A percentile compares a stretch with the other conserved stretches of the same genome.
Conservation (phyloP, 2,329 filamentous ascomycete genomes). For the Verticillium dahliae region DNA sequence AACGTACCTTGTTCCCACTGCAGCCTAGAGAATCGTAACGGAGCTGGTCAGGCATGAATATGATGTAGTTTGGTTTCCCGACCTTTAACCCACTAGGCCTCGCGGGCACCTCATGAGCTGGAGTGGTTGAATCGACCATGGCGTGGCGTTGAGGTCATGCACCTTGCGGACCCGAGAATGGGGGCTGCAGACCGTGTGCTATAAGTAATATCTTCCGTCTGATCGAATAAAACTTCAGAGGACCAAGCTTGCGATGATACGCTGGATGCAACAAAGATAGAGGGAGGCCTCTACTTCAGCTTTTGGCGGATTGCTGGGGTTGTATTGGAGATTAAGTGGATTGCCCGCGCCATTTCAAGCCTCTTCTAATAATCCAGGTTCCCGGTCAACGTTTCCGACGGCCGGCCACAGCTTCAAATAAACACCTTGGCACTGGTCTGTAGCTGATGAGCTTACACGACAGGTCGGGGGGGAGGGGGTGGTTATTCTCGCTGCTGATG, state of each 20-base stretch:
- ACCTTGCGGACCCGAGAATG: neutral
- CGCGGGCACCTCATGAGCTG: constrained; percentile 5
- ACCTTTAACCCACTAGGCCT: constrained; percentile 10
- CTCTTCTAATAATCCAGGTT: neutral
- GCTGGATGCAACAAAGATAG: neutral
- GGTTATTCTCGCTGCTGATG: neutral
- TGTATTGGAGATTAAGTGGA: neutral
- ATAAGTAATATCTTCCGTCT: neutral
- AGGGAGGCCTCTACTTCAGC: neutral
- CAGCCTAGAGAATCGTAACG: constrained; percentile 35
- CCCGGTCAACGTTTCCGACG: neutral
- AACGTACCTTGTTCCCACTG: constrained; percentile 13
- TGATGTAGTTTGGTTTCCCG: constrained; percentile 26
- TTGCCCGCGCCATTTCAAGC: neutral
- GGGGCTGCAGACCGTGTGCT: neutral
- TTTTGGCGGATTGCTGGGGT: neutral
- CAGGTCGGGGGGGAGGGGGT: neutral
- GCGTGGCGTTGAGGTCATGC: neutral
- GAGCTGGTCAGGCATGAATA: constrained; percentile 43
- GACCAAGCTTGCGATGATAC: neutral
- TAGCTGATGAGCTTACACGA: neutral
- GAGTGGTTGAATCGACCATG: neutral
- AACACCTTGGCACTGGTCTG: neutral
- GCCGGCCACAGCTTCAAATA: neutral
- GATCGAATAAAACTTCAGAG: neutral